phyloP scores from a whole-genome alignment of 306 rosid species.

The Ochetophila trinervis region DNA sequence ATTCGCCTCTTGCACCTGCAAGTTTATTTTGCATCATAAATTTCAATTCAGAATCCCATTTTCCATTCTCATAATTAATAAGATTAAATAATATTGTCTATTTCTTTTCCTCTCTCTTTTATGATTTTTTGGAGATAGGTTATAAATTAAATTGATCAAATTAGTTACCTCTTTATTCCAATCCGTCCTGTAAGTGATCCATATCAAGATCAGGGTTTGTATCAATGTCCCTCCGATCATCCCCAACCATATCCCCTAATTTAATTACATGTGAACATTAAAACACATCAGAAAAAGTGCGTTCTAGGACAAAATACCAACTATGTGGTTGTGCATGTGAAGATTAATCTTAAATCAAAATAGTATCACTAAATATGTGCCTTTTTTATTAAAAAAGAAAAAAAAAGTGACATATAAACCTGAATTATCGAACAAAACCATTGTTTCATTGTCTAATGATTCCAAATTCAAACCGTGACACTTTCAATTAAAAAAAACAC shows the following conservation, averaged over 20 bases:
- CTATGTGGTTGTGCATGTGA: no score
- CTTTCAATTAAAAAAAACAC: no score
- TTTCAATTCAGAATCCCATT: background rate
- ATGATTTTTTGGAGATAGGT: background rate
- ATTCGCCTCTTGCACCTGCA: conserved; percentile 58
- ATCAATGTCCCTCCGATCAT: conserved; percentile 61
- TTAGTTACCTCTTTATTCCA: conserved; percentile 64
- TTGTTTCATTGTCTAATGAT: no score
- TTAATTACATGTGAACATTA: no score
- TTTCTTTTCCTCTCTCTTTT: background rate
- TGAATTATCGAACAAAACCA: no score
- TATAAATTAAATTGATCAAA: background rate
- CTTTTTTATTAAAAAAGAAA: no score
- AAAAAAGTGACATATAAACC: no score
- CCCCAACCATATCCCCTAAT: conserved; percentile 77
- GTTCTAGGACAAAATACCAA: no score
- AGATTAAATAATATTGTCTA: background rate
- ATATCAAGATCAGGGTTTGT: conserved; percentile 56
- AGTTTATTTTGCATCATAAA: background rate
- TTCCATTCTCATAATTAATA: background rate
- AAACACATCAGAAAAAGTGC: no score
- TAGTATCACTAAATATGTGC: no score
- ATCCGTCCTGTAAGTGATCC: conserved; percentile 60
- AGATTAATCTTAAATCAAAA: no score
- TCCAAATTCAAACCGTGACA: no score